Base-by-base conservation (phyloP, 2,329 filamentous ascomycete species). In the Acephala macrosclerotiorum region DNA sequence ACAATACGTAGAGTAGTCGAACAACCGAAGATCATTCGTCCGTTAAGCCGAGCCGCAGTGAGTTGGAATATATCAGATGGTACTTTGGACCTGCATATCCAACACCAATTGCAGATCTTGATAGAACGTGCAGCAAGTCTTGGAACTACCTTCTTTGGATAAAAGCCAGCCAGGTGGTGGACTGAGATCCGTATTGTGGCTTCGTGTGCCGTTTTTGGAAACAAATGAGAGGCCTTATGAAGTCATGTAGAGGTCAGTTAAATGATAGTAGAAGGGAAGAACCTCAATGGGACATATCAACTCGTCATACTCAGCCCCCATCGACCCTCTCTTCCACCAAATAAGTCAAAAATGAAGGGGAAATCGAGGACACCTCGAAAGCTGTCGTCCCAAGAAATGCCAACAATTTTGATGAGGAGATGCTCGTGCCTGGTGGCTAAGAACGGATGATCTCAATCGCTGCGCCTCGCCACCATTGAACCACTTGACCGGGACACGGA, bases 131-230 rank as follows among this genome's bases (percentile, higher is more conserved):
- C n/a, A n/a, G n/a, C n/a, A n/a, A n/a, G n/a, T n/a, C n/a, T n/a
- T n/a, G n/a, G n/a, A n/a, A 22, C 3, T 25, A 49, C n/a, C 25
- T 11, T 49, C 20, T 55, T n/a, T 63, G 47, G 9, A 5, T 59
- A 47, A 51, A 58, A 38, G 18, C 14, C 4, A 26, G 49, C 22
- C 9, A n/a, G 33, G 47, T 58, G 14, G 36, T 26, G 20, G 25
- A 40, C 20, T 11, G 33, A 57, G 55, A 40, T 26, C 47, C 33
- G 66, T 66, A 65, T 68, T 68, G 66, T 68, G 64, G 64, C 67
- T 69, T 67, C 67, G 64, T 65, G 36, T 65, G 57, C 63, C 64
- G 33, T 61, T 51, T 66, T 40, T 45, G 60, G 61, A 53, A 26
- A 11, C 11, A 53, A 25, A 25, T 18, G 40, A 42, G 40, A 25